These are phyloP conservation scores for Peziza echinospora DNA, from an alignment of 495 filamentous ascomycete species.

Conservation along the genomic window DNA sequence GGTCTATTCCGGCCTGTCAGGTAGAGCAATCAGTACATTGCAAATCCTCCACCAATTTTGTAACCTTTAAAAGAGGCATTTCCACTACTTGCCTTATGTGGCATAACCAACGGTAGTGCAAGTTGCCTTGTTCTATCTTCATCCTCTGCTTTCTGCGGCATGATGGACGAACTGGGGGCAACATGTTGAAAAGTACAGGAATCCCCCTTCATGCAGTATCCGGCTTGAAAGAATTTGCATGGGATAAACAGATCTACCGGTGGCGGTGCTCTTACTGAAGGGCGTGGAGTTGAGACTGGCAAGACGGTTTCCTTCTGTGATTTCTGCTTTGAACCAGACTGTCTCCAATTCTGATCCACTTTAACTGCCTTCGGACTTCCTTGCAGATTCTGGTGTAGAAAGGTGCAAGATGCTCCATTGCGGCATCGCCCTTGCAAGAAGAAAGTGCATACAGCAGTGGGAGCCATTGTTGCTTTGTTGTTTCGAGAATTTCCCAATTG, in stretches of 20 bases:
- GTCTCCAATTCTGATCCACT: not conserved
- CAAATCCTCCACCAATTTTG: not conserved
- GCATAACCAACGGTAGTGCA: conserved; percentile 1
- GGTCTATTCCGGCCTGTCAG: not conserved
- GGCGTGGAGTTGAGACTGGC: not conserved
- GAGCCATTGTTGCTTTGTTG: too few species aligned
- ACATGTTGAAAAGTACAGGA: conserved; percentile 9
- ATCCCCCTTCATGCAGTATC: conserved; percentile 6
- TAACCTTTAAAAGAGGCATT: not conserved
- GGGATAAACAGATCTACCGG: conserved; percentile 2
- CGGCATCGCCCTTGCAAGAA: conserved; percentile 9
- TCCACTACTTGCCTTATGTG: too few species aligned
- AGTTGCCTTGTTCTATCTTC: not conserved
- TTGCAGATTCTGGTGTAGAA: not conserved
- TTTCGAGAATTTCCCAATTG: too few species aligned
- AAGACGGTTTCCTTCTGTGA: not conserved
- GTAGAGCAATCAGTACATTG: not conserved
- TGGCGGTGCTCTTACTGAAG: not conserved
- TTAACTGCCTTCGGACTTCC: not conserved
- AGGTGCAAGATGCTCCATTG: conserved; percentile 3
- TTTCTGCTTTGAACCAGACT: too few species aligned
- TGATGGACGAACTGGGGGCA: not conserved
- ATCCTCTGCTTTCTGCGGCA: not conserved
- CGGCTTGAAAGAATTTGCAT: conserved; percentile 10
- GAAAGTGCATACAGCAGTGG: conserved; percentile 5